A percentile compares a stretch with the other conserved stretches of the same genome.
These are phyloP conservation scores for Quercus dentata DNA, from an alignment of 306 rosid genomes.

Conservation along the genomic window DNA sequence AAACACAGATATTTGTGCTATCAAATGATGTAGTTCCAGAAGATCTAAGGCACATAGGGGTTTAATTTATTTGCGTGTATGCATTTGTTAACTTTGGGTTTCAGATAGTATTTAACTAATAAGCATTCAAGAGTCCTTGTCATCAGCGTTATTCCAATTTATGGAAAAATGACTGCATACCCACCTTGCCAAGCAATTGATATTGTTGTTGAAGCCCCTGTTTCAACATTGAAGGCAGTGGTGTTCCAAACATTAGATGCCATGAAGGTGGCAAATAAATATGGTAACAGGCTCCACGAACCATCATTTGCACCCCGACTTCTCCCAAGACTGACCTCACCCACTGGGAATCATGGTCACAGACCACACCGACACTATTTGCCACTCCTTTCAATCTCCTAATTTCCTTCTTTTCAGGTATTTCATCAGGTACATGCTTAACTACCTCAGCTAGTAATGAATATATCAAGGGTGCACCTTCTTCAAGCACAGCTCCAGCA, in stretches of 20 bases:
- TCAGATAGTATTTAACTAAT: not conserved
- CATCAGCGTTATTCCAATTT: not conserved
- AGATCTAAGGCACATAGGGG: not conserved
- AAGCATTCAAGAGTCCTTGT: not conserved
- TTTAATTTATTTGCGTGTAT: not conserved
- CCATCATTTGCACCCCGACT: conserved; percentile 96
- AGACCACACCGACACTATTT: conserved; percentile 63
- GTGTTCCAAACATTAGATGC: conserved; percentile 84
- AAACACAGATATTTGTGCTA: not conserved
- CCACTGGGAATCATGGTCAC: conserved; percentile 87
- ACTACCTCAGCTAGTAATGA: conserved; percentile 72
- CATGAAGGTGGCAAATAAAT: conserved; percentile 92
- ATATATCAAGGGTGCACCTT: conserved; percentile 82
- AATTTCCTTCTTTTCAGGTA: conserved; percentile 82
- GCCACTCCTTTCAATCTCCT: conserved; percentile 80
- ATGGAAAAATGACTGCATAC: conserved; percentile 23
- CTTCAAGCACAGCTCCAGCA: conserved; percentile 81
- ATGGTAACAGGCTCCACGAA: conserved; percentile 94
- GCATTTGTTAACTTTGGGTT: not conserved
- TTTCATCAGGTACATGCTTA: conserved; percentile 78
- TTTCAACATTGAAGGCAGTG: conserved; percentile 92
- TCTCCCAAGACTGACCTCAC: conserved; percentile 86
- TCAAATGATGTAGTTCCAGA: not conserved
- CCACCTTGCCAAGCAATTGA: conserved; percentile 94
- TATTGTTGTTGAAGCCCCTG: conserved; percentile 93